A percentile compares a stretch with the other conserved stretches of the same genome.
phyloP scores from a whole-genome alignment of 2,329 filamentous ascomycete genomes.

The Talaromyces sp. region DNA sequence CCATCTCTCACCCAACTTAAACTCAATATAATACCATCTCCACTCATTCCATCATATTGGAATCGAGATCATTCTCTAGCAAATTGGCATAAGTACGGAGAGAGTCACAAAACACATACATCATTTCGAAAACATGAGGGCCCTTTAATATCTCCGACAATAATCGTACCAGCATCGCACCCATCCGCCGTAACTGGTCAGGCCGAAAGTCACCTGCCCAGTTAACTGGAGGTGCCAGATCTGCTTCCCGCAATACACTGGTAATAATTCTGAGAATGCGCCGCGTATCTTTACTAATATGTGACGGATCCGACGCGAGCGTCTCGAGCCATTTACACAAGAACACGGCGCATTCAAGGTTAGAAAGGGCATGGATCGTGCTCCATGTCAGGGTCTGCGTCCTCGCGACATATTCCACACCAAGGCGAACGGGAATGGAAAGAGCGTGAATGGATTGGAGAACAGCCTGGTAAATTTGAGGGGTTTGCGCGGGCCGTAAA shows the following conservation, averaged over 20 bases:
- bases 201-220: slow-evolving; percentile 1
- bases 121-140: slow-evolving; percentile 13
- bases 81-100: slow-evolving; percentile 13
- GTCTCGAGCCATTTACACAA: slow-evolving; percentile 43
- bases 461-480: slow-evolving; percentile 20
- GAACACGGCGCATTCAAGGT: slow-evolving; percentile 39
- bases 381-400: slow-evolving; percentile 40
- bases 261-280: slow-evolving; percentile 14
- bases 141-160: slow-evolving; percentile 13
- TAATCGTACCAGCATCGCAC: slow-evolving; percentile 16
- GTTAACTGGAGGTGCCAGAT: slow-evolving; percentile 8
- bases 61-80: slow-evolving; percentile 17
- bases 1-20: not conserved
- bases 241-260: slow-evolving; percentile 15
- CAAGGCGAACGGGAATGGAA: slow-evolving; percentile 28
- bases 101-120: slow-evolving; percentile 16
- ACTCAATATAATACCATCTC: not conserved
- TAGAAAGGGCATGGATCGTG: slow-evolving; percentile 35
- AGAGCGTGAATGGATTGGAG: slow-evolving; percentile 26
- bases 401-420: slow-evolving; percentile 36
- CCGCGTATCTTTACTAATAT: slow-evolving; percentile 12
- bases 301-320: slow-evolving; percentile 5
- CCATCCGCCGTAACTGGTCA: slow-evolving; percentile 15
- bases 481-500: slow-evolving; percentile 12
- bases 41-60: slow-evolving; percentile 11